A percentile compares a stretch with the other conserved stretches of the same genome.
Conservation (phyloP, 225 moss, liverwort and hornwort species). For the Ulota crispa region DNA sequence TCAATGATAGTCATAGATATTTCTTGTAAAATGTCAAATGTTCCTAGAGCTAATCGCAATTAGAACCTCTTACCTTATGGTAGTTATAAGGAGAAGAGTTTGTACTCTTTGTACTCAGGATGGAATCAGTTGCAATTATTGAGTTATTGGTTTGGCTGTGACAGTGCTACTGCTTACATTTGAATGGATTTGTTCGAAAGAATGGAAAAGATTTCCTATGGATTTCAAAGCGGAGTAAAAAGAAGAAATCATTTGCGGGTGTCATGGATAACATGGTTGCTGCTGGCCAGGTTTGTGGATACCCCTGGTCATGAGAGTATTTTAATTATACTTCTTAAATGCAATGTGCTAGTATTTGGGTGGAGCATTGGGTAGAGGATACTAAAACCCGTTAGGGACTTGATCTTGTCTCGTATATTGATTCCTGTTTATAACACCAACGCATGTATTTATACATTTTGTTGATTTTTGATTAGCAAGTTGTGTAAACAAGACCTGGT, state of each 20-base stretch:
- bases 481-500: neutral
- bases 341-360: neutral
- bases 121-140: neutral
- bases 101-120: neutral
- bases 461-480: neutral
- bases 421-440: neutral
- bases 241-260: constrained; percentile 42
- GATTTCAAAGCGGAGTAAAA: constrained; percentile 47
- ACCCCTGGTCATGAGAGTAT: neutral
- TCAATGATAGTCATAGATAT: too few species aligned
- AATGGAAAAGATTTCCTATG: constrained; percentile 48
- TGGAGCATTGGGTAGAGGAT: neutral
- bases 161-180: constrained; percentile 49
- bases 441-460: neutral
- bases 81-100: too few species aligned
- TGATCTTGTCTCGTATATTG: neutral
- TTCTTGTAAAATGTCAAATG: too few species aligned
- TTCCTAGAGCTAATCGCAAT: too few species aligned
- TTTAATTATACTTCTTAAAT: neutral
- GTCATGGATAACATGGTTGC: constrained; percentile 46
- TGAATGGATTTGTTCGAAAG: constrained; percentile 55
- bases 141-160: neutral
- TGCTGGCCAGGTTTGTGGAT: constrained; percentile 29
- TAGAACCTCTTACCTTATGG: too few species aligned
- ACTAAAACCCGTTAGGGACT: neutral